These are phyloP conservation scores for Nakataea oryzae DNA, from an alignment of 2,329 filamentous ascomycete species.

Conservation along the genomic window DNA sequence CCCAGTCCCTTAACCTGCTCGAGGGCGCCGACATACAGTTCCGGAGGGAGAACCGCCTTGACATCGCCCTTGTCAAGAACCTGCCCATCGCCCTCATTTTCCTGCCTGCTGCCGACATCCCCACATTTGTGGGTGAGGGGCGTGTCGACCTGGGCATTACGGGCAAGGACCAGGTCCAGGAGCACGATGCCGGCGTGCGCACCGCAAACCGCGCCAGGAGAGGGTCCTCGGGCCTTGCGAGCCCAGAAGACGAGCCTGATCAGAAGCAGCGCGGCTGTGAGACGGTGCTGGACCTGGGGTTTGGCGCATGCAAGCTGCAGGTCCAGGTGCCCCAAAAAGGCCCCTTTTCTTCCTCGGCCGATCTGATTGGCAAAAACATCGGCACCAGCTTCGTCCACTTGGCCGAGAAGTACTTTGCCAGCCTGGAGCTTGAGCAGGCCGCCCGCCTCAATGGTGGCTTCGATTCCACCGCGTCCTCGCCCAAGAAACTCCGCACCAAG, in stretches of 20 bases:
- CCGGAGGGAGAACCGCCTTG: constrained; percentile 84
- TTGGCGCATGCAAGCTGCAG: constrained; percentile 85
- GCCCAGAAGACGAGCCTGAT: constrained; percentile 28
- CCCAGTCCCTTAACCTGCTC: constrained; percentile 80
- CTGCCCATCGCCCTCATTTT: constrained; percentile 91
- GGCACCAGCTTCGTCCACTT: constrained; percentile 91
- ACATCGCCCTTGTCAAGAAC: constrained; percentile 97
- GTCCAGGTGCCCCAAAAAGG: constrained; percentile 95
- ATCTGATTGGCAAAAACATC: constrained; percentile 85
- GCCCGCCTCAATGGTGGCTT: constrained; percentile 11
- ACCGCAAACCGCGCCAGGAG: constrained; percentile 32
- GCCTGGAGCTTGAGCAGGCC: constrained; percentile 49
- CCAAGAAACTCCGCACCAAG: constrained; percentile 61
- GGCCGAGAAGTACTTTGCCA: constrained; percentile 71
- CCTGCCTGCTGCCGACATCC: constrained; percentile 93
- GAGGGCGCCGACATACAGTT: constrained; percentile 95
- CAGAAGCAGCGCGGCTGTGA: constrained; percentile 53
- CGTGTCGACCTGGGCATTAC: constrained; percentile 88
- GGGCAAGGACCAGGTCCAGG: constrained; percentile 81
- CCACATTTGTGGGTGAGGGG: constrained; percentile 92
- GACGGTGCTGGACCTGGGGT: constrained; percentile 81
- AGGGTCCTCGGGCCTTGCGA: constrained; percentile 26
- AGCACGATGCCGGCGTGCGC: constrained; percentile 64
- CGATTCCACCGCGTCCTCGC: constrained; percentile 11
- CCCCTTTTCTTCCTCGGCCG: constrained; percentile 52